phyloP scores from a whole-genome alignment of 2,329 filamentous ascomycete species.

The Bipolaris sorokiniana region DNA sequence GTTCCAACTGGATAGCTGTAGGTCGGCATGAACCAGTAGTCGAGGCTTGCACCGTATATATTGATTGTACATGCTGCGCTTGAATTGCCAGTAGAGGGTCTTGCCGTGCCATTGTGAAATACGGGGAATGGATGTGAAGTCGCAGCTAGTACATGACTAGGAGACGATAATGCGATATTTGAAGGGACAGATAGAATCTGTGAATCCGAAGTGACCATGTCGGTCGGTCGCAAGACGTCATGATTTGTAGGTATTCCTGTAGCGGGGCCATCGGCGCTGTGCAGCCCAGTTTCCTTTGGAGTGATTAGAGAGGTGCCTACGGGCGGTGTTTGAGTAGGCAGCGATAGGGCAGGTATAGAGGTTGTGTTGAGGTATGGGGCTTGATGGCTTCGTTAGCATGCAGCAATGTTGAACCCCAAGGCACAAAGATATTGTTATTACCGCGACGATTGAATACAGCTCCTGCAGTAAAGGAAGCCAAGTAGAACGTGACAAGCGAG shows the following conservation, averaged over 20 bases:
- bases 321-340: conserved; percentile 13
- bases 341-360: conserved; percentile 18
- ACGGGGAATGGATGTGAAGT: neutral
- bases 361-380: conserved; percentile 38
- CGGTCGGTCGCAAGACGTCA: conserved; percentile 20
- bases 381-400: conserved; percentile 40
- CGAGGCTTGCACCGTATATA: conserved; percentile 40
- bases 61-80: conserved; percentile 43
- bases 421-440: conserved; percentile 24
- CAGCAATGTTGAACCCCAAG: conserved; percentile 29
- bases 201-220: conserved; percentile 6
- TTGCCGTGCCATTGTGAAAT: neutral
- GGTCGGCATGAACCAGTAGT: conserved; percentile 44
- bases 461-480: conserved; percentile 24
- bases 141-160: neutral
- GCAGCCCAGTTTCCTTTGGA: conserved; percentile 1
- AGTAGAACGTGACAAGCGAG: conserved; percentile 22
- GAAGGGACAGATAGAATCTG: conserved; percentile 1
- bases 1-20: conserved; percentile 31
- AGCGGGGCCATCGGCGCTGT: conserved; percentile 2
- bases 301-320: neutral
- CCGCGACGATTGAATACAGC: conserved; percentile 29
- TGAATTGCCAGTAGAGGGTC: conserved; percentile 11
- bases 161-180: conserved; percentile 6
- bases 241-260: conserved; percentile 12